Percentiles rank a stretch among this genome's conserved stretches.
Evolutionary conservation across 306 rosid species (phyloP).

Genomic region (Vicia villosa): DNA sequence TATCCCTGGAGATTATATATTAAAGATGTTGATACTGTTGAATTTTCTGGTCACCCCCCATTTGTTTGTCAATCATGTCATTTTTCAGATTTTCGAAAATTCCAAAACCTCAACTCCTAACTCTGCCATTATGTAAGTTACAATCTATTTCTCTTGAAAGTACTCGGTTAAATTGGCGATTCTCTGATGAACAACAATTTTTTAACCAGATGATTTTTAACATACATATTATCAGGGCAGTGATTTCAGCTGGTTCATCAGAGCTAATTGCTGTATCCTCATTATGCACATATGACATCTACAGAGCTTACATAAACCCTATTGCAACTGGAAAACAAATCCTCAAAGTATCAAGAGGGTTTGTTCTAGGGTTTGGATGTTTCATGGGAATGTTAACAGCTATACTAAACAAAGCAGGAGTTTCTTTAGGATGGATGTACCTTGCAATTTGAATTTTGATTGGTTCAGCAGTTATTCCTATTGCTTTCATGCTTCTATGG

Average conservation of each 20-base stretch:
- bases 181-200: background rate
- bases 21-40: too few relatives aligned
- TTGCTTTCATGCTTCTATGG: slow-evolving; percentile 91
- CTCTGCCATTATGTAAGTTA: slow-evolving; percentile 83
- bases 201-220: slow-evolving; percentile 30
- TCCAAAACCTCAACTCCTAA: too few relatives aligned
- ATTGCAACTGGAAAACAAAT: slow-evolving; percentile 77
- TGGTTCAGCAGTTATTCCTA: slow-evolving; percentile 92
- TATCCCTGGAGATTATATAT: too few relatives aligned
- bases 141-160: background rate
- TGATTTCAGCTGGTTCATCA: slow-evolving; percentile 96
- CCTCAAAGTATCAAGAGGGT: slow-evolving; percentile 71
- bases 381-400: slow-evolving; percentile 86
- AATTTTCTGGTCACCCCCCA: too few relatives aligned
- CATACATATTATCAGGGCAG: slow-evolving; percentile 67
- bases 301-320: slow-evolving; percentile 83
- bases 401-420: slow-evolving; percentile 77
- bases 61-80: too few relatives aligned
- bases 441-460: slow-evolving; percentile 87
- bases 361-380: slow-evolving; percentile 75
- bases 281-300: slow-evolving; percentile 84
- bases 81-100: too few relatives aligned
- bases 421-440: slow-evolving; percentile 95
- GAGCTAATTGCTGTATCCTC: slow-evolving; percentile 84
- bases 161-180: background rate